Base-by-base conservation (phyloP, 2,329 filamentous ascomycete genomes). In the Huntiella bhutanensis region DNA sequence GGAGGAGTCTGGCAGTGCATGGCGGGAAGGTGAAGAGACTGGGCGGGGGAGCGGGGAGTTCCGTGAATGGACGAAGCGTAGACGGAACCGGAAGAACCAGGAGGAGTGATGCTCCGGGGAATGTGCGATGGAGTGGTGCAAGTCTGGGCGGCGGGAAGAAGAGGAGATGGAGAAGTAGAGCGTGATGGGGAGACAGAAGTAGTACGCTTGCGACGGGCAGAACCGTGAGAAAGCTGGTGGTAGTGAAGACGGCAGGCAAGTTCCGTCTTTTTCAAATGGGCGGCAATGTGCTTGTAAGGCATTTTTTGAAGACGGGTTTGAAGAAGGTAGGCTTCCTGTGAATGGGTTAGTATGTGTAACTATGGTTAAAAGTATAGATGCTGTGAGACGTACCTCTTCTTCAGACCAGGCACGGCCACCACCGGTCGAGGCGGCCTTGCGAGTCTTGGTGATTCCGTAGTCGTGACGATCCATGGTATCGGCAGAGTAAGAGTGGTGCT, bases 211-310 rank as follows among this genome's bases (percentile, higher is more conserved):
- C 82, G 80, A 55, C 82, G 78, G 64, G 82, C 83, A 65, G 74
- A 83, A 49, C 82, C 82, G 59, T 86, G 82, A 52, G 80, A 85
- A 52, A 91, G 71, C 58, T 91, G 83, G 57, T 92, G 83, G 59
- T 84, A 88, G 62, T 91, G 84, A 52, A 92, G 72, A 52, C 84
- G 82, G 64, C 83, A 92, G 41, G 83, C 83, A 50, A 91, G 69
- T 64, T 91, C 83, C 1, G 83, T 91, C 68, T 91, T 92, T 64
- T 86, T 84, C 54, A 91, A 66, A 55, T 87, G 80, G 49, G 79
- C 75, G 49, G 83, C 83, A 58, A 91, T 91, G 59, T 88, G 82
- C 69, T 88, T 91, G 64, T 91, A 91, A 1, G 83, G 83, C 77
- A 88, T 85, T 64, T 88, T 88, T 57, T 87, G 81, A 56, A 83